phyloP scores from a whole-genome alignment of 345 rosid species.

The Lepidium aucheri region DNA sequence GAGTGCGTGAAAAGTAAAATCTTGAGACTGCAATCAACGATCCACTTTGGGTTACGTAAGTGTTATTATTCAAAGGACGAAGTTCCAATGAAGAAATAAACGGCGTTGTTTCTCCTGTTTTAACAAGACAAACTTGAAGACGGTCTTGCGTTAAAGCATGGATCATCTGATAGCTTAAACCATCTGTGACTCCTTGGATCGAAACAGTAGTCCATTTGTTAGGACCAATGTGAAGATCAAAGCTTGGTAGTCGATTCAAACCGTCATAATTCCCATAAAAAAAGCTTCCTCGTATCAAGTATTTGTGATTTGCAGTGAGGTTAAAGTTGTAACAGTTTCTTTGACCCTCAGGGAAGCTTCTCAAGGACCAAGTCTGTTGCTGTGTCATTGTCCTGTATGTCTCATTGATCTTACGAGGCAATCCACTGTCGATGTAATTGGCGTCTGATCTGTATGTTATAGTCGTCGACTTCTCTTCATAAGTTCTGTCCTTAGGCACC shows the following conservation, averaged over 20 bases:
- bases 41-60: no score
- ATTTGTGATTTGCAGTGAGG: not conserved
- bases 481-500: not conserved
- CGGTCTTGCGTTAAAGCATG: not conserved
- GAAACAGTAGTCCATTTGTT: not conserved
- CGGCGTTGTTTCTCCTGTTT: not conserved
- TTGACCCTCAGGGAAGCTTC: conserved; percentile 5
- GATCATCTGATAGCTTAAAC: not conserved
- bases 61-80: no score
- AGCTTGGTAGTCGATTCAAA: not conserved
- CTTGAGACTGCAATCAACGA: no score
- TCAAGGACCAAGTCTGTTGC: not conserved
- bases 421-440: not conserved
- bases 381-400: not conserved
- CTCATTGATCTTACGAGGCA: not conserved
- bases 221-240: conserved; percentile 4
- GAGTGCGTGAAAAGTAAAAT: no score
- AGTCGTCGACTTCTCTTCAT: not conserved
- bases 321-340: conserved; percentile 11
- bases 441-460: not conserved
- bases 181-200: not conserved
- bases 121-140: conserved; percentile 7
- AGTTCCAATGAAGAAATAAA: no score
- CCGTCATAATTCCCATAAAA: conserved; percentile 11
- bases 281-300: not conserved